Conservation (phyloP, 2,329 filamentous ascomycete species). For the Scedosporium dehoogii region DNA sequence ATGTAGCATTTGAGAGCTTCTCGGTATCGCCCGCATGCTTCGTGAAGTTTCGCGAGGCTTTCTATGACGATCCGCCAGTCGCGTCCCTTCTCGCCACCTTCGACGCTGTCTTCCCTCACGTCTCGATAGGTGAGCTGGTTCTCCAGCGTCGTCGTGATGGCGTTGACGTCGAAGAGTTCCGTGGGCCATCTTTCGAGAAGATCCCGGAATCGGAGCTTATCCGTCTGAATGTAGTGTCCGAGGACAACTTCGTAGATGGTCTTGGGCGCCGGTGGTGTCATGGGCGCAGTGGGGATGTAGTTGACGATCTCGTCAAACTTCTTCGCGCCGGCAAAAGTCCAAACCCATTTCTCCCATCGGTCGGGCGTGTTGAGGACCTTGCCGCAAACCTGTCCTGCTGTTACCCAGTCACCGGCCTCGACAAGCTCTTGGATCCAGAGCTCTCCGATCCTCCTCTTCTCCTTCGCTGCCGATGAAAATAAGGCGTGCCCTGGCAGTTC, state of each 20-base stretch:
- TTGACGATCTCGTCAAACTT: constrained; percentile 85
- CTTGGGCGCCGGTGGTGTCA: constrained; percentile 68
- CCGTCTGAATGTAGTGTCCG: constrained; percentile 73
- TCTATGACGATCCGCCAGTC: constrained; percentile 91
- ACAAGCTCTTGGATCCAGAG: constrained; percentile 86
- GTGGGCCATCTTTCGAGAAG: constrained; percentile 76
- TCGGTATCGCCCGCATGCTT: constrained; percentile 68
- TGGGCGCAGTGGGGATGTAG: constrained; percentile 67
- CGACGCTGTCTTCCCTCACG: constrained; percentile 64
- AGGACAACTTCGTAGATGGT: constrained; percentile 84
- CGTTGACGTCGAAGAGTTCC: constrained; percentile 71
- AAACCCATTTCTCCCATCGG: constrained; percentile 93
- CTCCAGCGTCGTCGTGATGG: constrained; percentile 68
- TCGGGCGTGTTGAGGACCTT: constrained; percentile 71
- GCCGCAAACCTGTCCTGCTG: constrained; percentile 71
- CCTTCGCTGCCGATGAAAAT: constrained; percentile 64
- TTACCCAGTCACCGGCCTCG: constrained; percentile 60
- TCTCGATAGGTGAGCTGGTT: constrained; percentile 70
- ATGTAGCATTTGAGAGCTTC: constrained; percentile 88
- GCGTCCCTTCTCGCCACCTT: constrained; percentile 59
- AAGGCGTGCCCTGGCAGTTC: constrained; percentile 22
- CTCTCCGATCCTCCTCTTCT: constrained; percentile 86
- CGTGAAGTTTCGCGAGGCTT: constrained; percentile 72
- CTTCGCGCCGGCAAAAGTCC: constrained; percentile 76
- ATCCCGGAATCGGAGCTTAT: constrained; percentile 66